A percentile compares a stretch with the other conserved stretches of the same genome.
Evolutionary conservation across 2,329 filamentous ascomycete species (phyloP).

Genomic region (Fusarium sp.): DNA sequence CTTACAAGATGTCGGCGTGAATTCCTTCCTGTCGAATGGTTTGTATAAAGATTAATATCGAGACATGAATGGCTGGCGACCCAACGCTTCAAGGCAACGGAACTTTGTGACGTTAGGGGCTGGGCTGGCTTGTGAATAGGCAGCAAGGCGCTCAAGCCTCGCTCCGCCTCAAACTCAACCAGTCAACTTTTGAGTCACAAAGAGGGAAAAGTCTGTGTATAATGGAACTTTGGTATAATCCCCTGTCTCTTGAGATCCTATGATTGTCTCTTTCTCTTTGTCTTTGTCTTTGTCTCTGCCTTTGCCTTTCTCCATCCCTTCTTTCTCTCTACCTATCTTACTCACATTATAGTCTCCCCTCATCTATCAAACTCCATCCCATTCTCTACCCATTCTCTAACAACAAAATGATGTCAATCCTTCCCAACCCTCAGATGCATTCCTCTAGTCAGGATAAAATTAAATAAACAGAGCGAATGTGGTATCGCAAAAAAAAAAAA

Average conservation of each 20-base stretch:
- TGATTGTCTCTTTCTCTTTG: not conserved
- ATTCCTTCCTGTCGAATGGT: conserved; percentile 13
- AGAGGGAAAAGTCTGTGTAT: not conserved
- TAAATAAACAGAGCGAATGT: conserved; percentile 41
- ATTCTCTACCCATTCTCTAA: conserved; percentile 26
- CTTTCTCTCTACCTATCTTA: not conserved
- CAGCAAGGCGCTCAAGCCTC: conserved; percentile 39
- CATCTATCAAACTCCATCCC: conserved; percentile 44
- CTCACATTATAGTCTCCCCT: conserved; percentile 19
- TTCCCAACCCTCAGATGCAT: conserved; percentile 31
- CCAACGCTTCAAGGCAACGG: conserved; percentile 14
- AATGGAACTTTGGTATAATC: conserved; percentile 28
- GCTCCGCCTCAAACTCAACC: conserved; percentile 29
- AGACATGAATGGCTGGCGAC: conserved; percentile 15
- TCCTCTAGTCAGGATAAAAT: conserved; percentile 25
- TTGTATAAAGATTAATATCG: not conserved
- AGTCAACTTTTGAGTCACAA: not conserved
- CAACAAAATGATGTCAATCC: conserved; percentile 37
- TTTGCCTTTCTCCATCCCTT: conserved; percentile 1
- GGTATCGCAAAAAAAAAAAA: conserved; percentile 35
- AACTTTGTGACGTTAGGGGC: conserved; percentile 10
- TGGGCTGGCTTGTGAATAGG: conserved; percentile 33
- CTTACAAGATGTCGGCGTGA: conserved; percentile 16
- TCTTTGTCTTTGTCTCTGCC: conserved; percentile 5
- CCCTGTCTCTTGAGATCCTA: not conserved